Percentiles rank a stretch among this genome's conserved stretches.
Evolutionary conservation across 176 grass and related monocot genomes (phyloP).

Genomic region (Oryza australiensis): DNA sequence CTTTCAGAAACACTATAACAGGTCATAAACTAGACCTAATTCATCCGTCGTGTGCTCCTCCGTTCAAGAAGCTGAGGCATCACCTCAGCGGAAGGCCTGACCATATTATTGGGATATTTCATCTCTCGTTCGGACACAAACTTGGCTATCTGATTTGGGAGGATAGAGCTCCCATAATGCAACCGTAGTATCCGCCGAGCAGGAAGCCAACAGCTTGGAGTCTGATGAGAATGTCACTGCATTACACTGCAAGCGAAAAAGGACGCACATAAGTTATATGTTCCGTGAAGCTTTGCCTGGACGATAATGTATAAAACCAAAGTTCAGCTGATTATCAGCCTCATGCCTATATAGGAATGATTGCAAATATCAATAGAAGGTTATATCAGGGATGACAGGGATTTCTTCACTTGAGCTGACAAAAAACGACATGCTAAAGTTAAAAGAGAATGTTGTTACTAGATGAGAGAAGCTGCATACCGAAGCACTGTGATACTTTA

Average conservation of each 20-base stretch:
- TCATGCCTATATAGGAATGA: not conserved
- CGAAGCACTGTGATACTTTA: constrained; percentile 74
- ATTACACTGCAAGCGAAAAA: constrained; percentile 59
- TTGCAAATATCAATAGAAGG: not conserved
- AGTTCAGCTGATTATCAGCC: not conserved
- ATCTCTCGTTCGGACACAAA: not conserved
- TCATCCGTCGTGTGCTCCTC: not conserved
- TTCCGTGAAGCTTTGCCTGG: not conserved
- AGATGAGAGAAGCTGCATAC: constrained; percentile 45
- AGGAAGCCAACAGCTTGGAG: constrained; percentile 84
- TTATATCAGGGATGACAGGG: not conserved
- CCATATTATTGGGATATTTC: not conserved
- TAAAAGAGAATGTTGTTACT: not conserved
- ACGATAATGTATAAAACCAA: not conserved
- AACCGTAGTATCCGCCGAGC: constrained; percentile 71
- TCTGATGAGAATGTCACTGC: constrained; percentile 74
- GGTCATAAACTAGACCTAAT: not conserved
- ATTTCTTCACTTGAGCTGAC: not conserved
- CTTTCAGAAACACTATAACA: not conserved
- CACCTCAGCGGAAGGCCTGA: not conserved
- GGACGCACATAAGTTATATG: not conserved
- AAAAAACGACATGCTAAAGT: not conserved
- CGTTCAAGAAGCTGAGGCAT: not conserved
- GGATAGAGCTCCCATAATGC: constrained; percentile 88
- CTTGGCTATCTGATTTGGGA: constrained; percentile 37